Evolutionary conservation across 2,329 filamentous ascomycete genomes (phyloP).

Genomic region (Phaeosphaeriaceae sp.): DNA sequence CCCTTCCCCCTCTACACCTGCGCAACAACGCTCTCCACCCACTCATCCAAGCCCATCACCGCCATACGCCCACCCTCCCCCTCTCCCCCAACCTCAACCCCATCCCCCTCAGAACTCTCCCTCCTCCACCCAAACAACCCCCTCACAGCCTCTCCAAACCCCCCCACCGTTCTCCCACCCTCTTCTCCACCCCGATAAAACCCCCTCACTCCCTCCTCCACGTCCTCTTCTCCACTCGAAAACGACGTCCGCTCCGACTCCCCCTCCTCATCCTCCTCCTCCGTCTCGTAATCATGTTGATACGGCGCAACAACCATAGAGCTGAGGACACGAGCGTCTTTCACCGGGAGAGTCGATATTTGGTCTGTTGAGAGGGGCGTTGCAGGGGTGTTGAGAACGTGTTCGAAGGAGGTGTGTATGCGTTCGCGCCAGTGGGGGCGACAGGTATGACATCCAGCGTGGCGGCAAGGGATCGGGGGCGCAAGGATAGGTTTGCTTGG

Average conservation of each 20-base stretch:
- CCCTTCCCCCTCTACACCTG: constrained; percentile 24
- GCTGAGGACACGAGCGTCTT: constrained; percentile 44
- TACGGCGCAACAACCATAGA: too few species aligned
- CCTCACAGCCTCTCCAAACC: neutral
- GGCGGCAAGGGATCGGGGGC: constrained; percentile 46
- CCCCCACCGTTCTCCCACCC: neutral
- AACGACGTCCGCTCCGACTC: too few species aligned
- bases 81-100: constrained; percentile 51
- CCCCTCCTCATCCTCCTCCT: too few species aligned
- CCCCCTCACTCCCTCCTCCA: neutral
- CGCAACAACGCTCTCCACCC: constrained; percentile 29
- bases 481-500: constrained; percentile 17
- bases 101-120: constrained; percentile 37
- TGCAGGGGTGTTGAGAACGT: constrained; percentile 48
- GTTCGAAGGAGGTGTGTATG: constrained; percentile 53
- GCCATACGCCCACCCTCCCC: constrained; percentile 54
- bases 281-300: too few species aligned
- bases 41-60: constrained; percentile 53
- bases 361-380: constrained; percentile 43
- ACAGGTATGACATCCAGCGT: constrained; percentile 57
- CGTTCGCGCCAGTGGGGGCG: constrained; percentile 58
- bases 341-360: constrained; percentile 39
- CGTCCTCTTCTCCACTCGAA: too few species aligned
- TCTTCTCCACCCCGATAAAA: neutral
- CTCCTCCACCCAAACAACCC: neutral